Base-by-base conservation (phyloP, 768 basidiomycete genomes). In the Clitopilus hobsonii region DNA sequence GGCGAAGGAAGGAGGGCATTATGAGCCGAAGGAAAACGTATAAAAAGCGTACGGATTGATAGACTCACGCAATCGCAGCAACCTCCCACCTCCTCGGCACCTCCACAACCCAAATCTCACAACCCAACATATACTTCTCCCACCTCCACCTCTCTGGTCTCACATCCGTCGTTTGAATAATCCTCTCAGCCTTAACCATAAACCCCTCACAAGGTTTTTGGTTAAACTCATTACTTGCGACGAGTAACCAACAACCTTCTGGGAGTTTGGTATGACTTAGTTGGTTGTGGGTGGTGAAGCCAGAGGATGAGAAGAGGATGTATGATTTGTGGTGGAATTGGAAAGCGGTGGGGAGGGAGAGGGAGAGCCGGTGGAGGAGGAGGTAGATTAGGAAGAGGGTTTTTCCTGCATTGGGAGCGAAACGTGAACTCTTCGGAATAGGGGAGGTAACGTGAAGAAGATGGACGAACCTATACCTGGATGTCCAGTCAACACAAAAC, bases 341-440 rank as follows among this genome's bases (percentile, higher is more conserved):
- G 11, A 52, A 25, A 2, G 51, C 51, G 18, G 51, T 52, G n/a
- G 51, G 51, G 16, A 52, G 51, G 3, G 22, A 14, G 3, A 16
- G 18, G 24, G 32, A 6, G 20, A 36, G 51, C 16, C 51, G 51
- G 25, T 52, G 11, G 4, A 52, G 26, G 22, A 52, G 27, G 30
- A 52, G 51, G 38, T 52, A 52, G 30, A 36, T 30, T 7, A 52
- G 51, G 26, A 52, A 52, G 10, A 38, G 22, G 29, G 51, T 52
- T 30, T 8, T 52, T 10, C 51, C 51, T 52, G 23, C 10, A 41
- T 41, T 32, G 16, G 38, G 18, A 41, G 8, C 18, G 38, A 41
- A 41, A 41, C 38, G n/a, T 41, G n/a, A 41, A 41, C 29, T 6
- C 29, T 14, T 6, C 6, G 18, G 8, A 41, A 10, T 41, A 41